Evolutionary conservation across 2,329 filamentous ascomycete species (phyloP).

Genomic region (Pleurostoma richardsiae): DNA sequence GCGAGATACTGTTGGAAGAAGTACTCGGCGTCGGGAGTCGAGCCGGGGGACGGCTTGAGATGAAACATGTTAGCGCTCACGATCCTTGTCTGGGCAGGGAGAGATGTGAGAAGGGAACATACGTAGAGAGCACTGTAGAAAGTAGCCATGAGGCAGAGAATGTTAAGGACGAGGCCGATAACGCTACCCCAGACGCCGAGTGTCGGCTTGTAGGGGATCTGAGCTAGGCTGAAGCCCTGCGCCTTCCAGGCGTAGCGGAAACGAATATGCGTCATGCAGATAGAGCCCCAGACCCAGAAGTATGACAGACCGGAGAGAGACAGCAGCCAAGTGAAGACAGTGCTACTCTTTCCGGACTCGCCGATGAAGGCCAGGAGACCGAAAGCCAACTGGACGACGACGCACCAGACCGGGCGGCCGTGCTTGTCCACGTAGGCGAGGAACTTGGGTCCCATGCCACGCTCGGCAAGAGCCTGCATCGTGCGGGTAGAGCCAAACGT

Average conservation of each 20-base stretch:
- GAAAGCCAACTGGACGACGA: constrained; percentile 47
- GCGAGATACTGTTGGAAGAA: constrained; percentile 60
- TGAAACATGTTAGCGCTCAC: constrained; percentile 7
- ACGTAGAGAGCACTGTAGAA: constrained; percentile 64
- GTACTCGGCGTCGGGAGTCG: constrained; percentile 29
- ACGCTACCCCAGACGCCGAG: constrained; percentile 63
- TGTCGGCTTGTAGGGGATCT: constrained; percentile 41
- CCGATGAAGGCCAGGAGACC: constrained; percentile 56
- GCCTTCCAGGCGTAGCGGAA: constrained; percentile 58
- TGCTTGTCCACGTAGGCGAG: constrained; percentile 56
- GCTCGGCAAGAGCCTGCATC: constrained; percentile 42
- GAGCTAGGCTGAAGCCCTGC: constrained; percentile 46
- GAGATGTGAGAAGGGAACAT: constrained; percentile 13
- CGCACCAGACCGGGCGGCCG: constrained; percentile 54
- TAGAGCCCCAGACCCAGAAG: constrained; percentile 72
- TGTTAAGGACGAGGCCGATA: constrained; percentile 62
- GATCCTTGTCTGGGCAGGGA: background rate
- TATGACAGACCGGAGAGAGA: constrained; percentile 67
- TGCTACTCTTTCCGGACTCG: constrained; percentile 31
- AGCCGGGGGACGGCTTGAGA: constrained; percentile 23
- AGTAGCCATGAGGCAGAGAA: constrained; percentile 64
- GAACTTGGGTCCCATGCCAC: constrained; percentile 48
- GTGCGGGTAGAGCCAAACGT: constrained; percentile 46
- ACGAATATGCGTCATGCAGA: constrained; percentile 60
- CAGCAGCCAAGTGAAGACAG: constrained; percentile 61